A percentile compares a stretch with the other conserved stretches of the same genome.
Conservation (phyloP, 75 land plant species). For the Picea glauca region DNA sequence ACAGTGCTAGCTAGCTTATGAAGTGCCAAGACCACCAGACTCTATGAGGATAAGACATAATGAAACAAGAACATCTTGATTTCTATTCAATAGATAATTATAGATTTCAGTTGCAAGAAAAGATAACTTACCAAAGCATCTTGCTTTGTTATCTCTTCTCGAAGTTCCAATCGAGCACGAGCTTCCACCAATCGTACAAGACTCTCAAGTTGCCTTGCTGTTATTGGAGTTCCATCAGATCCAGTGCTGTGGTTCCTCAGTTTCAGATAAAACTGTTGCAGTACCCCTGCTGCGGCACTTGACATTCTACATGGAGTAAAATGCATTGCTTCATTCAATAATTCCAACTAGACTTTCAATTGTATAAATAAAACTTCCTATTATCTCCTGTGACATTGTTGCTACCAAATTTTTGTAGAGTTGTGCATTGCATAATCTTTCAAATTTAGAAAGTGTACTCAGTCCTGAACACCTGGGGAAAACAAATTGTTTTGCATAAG, state of each 20-base stretch:
- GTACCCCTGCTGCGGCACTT: constrained; percentile 77
- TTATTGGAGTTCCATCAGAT: constrained; percentile 94
- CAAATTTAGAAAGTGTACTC: background rate
- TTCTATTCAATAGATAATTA: background rate
- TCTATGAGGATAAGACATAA: background rate
- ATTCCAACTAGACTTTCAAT: background rate
- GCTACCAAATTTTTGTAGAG: background rate
- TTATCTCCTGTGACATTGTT: background rate
- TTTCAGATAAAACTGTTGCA: constrained; percentile 76
- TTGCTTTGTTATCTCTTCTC: constrained; percentile 83
- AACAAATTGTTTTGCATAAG: constrained; percentile 88
- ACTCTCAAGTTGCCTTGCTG: constrained; percentile 94
- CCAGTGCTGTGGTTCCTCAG: constrained; percentile 74
- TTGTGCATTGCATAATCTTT: background rate
- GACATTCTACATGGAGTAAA: constrained; percentile 58
- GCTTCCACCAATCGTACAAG: constrained; percentile 92
- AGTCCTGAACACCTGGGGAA: constrained; percentile 67
- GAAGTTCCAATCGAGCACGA: constrained; percentile 85
- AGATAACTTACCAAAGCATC: constrained; percentile 72
- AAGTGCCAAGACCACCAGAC: background rate
- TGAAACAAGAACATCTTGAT: background rate
- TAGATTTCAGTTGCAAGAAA: background rate
- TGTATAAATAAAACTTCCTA: background rate
- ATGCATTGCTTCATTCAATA: background rate
- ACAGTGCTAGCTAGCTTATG: background rate